phyloP scores from a whole-genome alignment of 495 filamentous ascomycete genomes.

The Astrocystis sublimbata region DNA sequence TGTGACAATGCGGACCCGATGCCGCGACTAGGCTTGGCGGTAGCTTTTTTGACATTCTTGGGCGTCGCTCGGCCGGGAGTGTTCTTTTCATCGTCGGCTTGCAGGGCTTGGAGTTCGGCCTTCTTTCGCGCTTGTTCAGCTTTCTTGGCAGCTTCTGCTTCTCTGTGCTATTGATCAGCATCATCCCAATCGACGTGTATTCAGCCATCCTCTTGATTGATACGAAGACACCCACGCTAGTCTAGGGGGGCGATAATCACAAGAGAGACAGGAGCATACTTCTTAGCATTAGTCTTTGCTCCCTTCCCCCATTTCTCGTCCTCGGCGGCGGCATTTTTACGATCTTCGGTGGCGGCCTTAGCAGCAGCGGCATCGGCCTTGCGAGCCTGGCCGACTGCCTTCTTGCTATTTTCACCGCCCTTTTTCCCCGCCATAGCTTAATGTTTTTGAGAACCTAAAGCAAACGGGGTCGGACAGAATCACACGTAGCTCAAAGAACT shows the following conservation, averaged over 20 bases:
- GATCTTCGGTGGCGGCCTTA: slow-evolving; percentile 70
- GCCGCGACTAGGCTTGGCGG: slow-evolving; percentile 65
- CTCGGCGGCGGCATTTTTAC: slow-evolving; percentile 68
- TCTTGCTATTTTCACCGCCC: slow-evolving; percentile 78
- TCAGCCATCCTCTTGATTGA: neutral
- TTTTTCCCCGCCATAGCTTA: slow-evolving; percentile 66
- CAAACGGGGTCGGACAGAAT: neutral
- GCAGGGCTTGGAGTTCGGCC: slow-evolving; percentile 78
- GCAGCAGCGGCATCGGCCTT: slow-evolving; percentile 84
- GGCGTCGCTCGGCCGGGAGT: slow-evolving; percentile 60
- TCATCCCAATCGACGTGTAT: neutral
- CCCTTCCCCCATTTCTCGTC: slow-evolving; percentile 83
- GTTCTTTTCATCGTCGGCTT: slow-evolving; percentile 82
- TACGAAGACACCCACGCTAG: neutral
- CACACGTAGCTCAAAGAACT: no score
- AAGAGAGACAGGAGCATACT: slow-evolving; percentile 55
- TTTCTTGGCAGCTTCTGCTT: slow-evolving; percentile 82
- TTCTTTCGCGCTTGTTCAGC: slow-evolving; percentile 84
- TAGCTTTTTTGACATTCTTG: slow-evolving; percentile 57
- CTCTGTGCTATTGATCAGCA: slow-evolving; percentile 50
- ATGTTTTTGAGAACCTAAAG: neutral
- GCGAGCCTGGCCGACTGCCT: slow-evolving; percentile 84
- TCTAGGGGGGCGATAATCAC: neutral
- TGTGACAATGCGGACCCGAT: slow-evolving; percentile 64
- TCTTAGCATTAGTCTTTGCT: slow-evolving; percentile 78